phyloP scores from a whole-genome alignment of 345 rosid species.

The Moricandia moricandioides region DNA sequence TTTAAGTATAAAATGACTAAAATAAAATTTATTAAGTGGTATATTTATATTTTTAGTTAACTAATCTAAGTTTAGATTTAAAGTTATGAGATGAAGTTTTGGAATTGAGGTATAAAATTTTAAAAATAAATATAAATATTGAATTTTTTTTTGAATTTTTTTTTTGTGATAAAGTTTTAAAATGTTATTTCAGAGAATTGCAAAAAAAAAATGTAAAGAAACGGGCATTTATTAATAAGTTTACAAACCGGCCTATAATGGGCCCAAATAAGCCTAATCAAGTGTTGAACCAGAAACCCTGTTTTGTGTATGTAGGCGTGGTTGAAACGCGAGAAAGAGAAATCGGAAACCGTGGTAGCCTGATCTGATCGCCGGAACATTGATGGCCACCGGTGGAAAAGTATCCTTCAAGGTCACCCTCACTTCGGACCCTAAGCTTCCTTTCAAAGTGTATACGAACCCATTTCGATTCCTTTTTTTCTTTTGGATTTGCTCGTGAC shows the following conservation, averaged over 20 bases:
- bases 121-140: too few species aligned
- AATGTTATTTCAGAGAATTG: too few species aligned
- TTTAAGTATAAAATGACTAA: too few species aligned
- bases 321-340: constrained; percentile 15
- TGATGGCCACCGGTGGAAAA: constrained; percentile 81
- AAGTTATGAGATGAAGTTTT: too few species aligned
- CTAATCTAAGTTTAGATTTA: too few species aligned
- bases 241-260: not conserved
- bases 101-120: too few species aligned
- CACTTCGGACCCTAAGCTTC: constrained; percentile 98
- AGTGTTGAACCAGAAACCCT: not conserved
- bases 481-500: not conserved
- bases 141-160: too few species aligned
- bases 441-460: constrained; percentile 81
- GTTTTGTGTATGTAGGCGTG: not conserved
- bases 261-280: not conserved
- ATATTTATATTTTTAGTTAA: too few species aligned
- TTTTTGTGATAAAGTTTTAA: too few species aligned
- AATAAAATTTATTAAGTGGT: too few species aligned
- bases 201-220: constrained; percentile 3
- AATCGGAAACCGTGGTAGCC: not conserved
- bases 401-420: constrained; percentile 94
- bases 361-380: constrained; percentile 17
- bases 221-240: not conserved
- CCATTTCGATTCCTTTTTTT: too few species aligned